phyloP scores from a whole-genome alignment of 345 rosid genomes.

The Corymbia maculata region DNA sequence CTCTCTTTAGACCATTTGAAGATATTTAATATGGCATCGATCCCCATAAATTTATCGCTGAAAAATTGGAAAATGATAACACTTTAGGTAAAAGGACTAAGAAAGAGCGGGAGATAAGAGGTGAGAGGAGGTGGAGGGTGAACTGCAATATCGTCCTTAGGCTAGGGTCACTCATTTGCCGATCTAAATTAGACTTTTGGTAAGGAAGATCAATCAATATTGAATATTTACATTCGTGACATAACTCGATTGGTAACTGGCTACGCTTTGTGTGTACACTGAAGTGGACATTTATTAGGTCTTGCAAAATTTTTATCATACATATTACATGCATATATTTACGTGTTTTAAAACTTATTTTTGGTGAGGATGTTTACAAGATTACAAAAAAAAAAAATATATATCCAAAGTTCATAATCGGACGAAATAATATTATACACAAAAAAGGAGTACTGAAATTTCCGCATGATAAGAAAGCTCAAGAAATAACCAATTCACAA shows the following conservation, averaged over 20 bases:
- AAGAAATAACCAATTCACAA: not conserved
- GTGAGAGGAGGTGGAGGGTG: not conserved
- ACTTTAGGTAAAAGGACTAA: not conserved
- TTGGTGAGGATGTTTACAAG: not conserved
- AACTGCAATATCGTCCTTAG: not conserved
- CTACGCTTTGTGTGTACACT: not conserved
- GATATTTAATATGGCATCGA: not conserved
- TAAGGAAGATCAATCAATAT: not conserved
- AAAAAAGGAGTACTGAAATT: not conserved
- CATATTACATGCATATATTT: no score
- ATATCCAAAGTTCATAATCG: not conserved
- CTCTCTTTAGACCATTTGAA: not conserved
- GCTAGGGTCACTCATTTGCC: not conserved
- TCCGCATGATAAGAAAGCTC: not conserved
- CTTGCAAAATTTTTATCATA: no score
- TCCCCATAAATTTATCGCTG: not conserved
- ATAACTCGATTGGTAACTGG: not conserved
- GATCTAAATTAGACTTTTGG: not conserved
- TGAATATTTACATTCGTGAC: fast-evolving
- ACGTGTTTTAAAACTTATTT: not conserved
- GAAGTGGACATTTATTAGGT: not conserved
- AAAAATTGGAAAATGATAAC: not conserved
- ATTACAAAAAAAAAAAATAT: not conserved
- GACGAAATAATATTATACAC: not conserved
- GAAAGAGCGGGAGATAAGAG: not conserved